Base-by-base conservation (phyloP, 1,284 basidiomycete species). In the Boletus semigastroideus region DNA sequence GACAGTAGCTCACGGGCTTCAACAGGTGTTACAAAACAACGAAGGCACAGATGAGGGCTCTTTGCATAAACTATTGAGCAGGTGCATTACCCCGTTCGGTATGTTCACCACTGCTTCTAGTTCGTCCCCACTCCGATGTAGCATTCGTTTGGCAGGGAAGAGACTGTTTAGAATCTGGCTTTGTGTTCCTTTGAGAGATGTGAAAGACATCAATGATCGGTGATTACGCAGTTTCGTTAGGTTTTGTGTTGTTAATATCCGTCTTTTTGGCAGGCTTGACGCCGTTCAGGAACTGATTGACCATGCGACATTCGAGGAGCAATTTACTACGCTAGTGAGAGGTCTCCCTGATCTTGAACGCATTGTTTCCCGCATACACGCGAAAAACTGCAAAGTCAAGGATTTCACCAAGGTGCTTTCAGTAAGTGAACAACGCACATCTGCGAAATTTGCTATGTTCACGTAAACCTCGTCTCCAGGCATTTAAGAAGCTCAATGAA, bases 151-250 rank as follows among this genome's bases (percentile, higher is more conserved):
- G 51, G 14, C 45, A 91, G 90, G 92, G 33, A 97, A 97, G 68
- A 82, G 94, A 37, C 77, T 98, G 28, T 97, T 98, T 78, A 83
- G 92, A 42, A 88, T 95, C 55, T 98, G 94, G 95, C 75, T 98
- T 9, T 95, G 92, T 55, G 87, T 89, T 76, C 95, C 95, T 13
- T 73, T 98, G 54, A 82, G 86, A 38, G 83, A 91, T 40, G 83
- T 85, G 25, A 68, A 78, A 14, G 90, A 90, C 37, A 98, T 98
- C 71, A 94, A 94, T 64, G 86, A 90, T 46, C 80, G 93, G 90
- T 91, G 62, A 71, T 61, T 44, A 48, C 28, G 22, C 49, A 39
- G 17, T 44, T 51, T 48, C 41, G 34, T 51, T 51, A 44, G 45
- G 42, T 49, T 59, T 44, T 40, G 48, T 47, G 17, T 40, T 25